A percentile compares a stretch with the other conserved stretches of the same genome.
These are phyloP conservation scores for Lycium ferocissimum DNA, from an alignment of 257 asterid genomes.

Conservation along the genomic window DNA sequence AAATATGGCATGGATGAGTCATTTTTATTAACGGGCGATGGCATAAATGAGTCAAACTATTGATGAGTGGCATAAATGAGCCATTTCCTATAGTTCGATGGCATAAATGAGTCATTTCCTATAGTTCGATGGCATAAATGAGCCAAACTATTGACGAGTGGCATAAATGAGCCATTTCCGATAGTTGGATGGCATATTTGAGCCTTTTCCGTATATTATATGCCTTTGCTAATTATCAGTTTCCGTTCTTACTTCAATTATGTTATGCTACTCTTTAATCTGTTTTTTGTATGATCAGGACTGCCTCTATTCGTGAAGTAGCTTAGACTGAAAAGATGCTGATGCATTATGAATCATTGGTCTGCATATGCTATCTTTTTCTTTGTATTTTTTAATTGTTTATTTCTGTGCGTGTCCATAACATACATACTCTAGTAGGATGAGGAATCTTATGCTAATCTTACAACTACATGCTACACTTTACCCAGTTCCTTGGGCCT, in stretches of 20 bases:
- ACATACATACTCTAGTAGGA: background rate
- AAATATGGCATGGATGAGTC: too few relatives aligned
- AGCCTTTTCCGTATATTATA: background rate
- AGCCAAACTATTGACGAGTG: too few relatives aligned
- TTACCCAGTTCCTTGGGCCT: slow-evolving; percentile 12
- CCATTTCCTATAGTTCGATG: too few relatives aligned
- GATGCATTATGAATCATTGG: background rate
- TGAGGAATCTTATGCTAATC: background rate
- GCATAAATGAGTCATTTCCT: too few relatives aligned
- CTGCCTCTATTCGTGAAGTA: background rate
- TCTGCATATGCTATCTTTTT: background rate
- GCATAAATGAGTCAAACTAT: too few relatives aligned
- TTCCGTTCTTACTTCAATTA: background rate
- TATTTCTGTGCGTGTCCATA: background rate
- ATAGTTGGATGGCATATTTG: too few relatives aligned
- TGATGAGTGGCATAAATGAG: too few relatives aligned
- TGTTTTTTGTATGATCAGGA: background rate
- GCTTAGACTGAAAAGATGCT: background rate
- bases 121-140: too few relatives aligned
- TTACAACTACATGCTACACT: background rate
- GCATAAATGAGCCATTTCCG: too few relatives aligned
- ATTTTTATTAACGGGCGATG: too few relatives aligned
- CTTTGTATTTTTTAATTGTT: background rate
- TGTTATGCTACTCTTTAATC: slow-evolving; percentile 6
- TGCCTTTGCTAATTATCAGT: slow-evolving; percentile 15